phyloP scores from a whole-genome alignment of 1,284 basidiomycete genomes.

The Ganoderma boninense region DNA sequence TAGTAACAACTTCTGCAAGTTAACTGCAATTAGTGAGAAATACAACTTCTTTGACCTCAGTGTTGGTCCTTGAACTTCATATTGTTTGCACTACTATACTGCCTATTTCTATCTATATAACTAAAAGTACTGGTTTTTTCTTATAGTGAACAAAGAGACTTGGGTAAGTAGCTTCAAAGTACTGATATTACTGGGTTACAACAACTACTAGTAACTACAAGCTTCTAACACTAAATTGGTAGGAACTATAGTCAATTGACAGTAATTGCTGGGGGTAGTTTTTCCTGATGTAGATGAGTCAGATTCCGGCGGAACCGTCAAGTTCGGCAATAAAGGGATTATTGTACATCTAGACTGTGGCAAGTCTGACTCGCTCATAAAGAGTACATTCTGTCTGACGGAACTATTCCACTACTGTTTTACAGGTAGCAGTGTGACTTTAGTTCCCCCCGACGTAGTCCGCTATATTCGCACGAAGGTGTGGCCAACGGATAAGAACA shows the following conservation, averaged over 20 bases:
- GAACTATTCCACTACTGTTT: too few relatives aligned
- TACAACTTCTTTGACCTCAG: neutral
- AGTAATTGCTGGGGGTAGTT: neutral
- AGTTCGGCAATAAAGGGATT: too few relatives aligned
- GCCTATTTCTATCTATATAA: neutral
- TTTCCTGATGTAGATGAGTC: too few relatives aligned
- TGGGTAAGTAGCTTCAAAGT: neutral
- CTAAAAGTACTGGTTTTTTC: neutral
- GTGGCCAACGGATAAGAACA: too few relatives aligned
- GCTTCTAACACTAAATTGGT: neutral
- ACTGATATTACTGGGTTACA: neutral
- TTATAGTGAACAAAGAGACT: neutral
- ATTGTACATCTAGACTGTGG: too few relatives aligned
- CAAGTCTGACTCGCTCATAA: too few relatives aligned
- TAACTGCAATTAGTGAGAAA: neutral
- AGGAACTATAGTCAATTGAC: neutral
- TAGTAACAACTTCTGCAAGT: neutral
- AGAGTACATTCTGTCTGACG: too few relatives aligned
- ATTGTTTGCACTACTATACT: neutral
- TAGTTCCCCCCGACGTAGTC: too few relatives aligned
- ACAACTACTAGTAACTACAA: neutral
- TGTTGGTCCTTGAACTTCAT: neutral
- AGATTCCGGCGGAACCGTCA: too few relatives aligned
- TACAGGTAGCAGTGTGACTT: too few relatives aligned
- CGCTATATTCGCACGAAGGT: too few relatives aligned